Percentiles rank a stretch among this genome's conserved stretches.
Evolutionary conservation across 2,329 filamentous ascomycete species (phyloP).

Genomic region (Drechslerella stenobrocha): DNA sequence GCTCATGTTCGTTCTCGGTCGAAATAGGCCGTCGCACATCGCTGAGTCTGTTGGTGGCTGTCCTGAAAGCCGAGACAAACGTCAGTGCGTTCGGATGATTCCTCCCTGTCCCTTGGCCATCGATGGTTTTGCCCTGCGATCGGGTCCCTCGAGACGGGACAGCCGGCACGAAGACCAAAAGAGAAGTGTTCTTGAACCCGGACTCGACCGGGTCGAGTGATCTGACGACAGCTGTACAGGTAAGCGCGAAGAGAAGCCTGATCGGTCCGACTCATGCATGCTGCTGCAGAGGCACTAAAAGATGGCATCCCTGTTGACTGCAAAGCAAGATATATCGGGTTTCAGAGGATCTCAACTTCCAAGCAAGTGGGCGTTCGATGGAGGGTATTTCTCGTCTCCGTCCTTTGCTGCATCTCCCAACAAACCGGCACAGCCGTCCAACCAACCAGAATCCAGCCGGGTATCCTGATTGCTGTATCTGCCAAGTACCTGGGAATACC

Average conservation of each 20-base stretch:
- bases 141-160: constrained; percentile 8
- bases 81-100: constrained; percentile 36
- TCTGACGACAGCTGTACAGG: constrained; percentile 2
- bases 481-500: constrained; percentile 18
- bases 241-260: neutral
- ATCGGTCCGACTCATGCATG: neutral
- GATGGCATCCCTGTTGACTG: neutral
- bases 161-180: constrained; percentile 22
- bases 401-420: neutral
- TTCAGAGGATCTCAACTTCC: neutral
- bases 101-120: constrained; percentile 9
- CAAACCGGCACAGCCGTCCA: constrained; percentile 9
- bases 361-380: neutral
- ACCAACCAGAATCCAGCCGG: neutral
- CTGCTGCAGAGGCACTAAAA: neutral
- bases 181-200: constrained; percentile 29
- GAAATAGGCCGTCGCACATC: constrained; percentile 18
- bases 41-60: constrained; percentile 24
- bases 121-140: constrained; percentile 18
- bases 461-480: neutral
- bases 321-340: neutral
- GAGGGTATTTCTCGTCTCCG: neutral
- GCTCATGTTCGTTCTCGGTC: constrained; percentile 12
- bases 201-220: constrained; percentile 2
- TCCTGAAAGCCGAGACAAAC: neutral